Evolutionary conservation across 345 rosid genomes (phyloP).

Genomic region (Euclidium syriacum): DNA sequence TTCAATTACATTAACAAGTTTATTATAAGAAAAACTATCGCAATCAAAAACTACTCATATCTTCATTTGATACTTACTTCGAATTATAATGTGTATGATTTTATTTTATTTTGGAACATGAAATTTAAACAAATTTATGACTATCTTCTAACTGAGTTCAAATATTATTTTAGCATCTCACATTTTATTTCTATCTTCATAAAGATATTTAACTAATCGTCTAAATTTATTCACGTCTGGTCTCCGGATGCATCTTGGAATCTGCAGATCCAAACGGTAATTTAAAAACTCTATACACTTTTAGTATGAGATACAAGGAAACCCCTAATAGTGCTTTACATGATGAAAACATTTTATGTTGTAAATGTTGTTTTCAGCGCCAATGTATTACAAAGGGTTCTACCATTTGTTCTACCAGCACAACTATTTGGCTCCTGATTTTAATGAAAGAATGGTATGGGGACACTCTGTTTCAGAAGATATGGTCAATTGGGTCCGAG

Average conservation of each 20-base stretch:
- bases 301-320: background rate
- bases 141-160: too few species aligned
- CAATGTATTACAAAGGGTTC: constrained; percentile 67
- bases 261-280: constrained; percentile 23
- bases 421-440: constrained; percentile 52
- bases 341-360: constrained; percentile 1
- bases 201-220: too few species aligned
- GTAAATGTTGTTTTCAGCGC: constrained; percentile 41
- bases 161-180: too few species aligned
- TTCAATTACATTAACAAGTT: too few species aligned
- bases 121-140: too few species aligned
- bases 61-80: too few species aligned
- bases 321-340: background rate
- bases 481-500: constrained; percentile 62
- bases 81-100: too few species aligned
- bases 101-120: too few species aligned
- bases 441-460: constrained; percentile 44
- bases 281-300: background rate
- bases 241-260: constrained; percentile 2
- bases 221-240: background rate
- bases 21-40: too few species aligned
- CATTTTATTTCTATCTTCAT: too few species aligned
- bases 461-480: constrained; percentile 70
- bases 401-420: constrained; percentile 44
- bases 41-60: too few species aligned